Evolutionary conservation across 1,139 yeast species (phyloP), one percentile per base, ranked within the genome.

Genomic region (Oligophagozyma castellii): DNA sequence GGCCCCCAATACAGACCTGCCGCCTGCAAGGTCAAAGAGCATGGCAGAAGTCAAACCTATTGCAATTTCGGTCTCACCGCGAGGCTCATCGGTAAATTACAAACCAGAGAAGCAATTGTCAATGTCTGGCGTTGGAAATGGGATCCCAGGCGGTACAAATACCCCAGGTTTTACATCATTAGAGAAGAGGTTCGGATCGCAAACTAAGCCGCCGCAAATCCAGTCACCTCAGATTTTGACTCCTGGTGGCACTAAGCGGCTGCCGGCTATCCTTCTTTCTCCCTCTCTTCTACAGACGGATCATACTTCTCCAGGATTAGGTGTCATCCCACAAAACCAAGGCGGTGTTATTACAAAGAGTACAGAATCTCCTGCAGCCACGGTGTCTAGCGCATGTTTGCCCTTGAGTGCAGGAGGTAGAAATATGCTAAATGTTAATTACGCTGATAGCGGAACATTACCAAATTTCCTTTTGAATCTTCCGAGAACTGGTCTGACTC

Each of bases 401-500:
- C 8, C 8, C 16, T 11, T 12, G 6, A 24, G 22, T 10, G 14
- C 27, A 12, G 19, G 6, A 5, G 14, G 18, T 8, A 3, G 18
- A 10, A 22, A 14, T 16, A 22, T 7, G 13, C n/a, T 16, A 11
- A 14, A 15, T 14, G 16, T 13, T 14, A 29, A 28, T 4, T n/a
- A 16, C 4, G 25, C 31, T 12, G 25, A 28, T 12, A 19, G 19
- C 12, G 16, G 25, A 11, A 35, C 33, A 19, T 36, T 42, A 16
- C 38, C 44, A 5, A 34, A 44, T 13, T 37, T 46, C 29, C 31
- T 39, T 14, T 27, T 55, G 34, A 51, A 48, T 29, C 40, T 56
- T 32, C 52, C 66, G 19, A 65, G 73, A 39, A 60, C 76, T 0
- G 84, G 81, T 0, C 55, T 76, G 24, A 73, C 83, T 0, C 83